Conservation (phyloP, 768 basidiomycete genomes). For the Boletus rubropictus region DNA sequence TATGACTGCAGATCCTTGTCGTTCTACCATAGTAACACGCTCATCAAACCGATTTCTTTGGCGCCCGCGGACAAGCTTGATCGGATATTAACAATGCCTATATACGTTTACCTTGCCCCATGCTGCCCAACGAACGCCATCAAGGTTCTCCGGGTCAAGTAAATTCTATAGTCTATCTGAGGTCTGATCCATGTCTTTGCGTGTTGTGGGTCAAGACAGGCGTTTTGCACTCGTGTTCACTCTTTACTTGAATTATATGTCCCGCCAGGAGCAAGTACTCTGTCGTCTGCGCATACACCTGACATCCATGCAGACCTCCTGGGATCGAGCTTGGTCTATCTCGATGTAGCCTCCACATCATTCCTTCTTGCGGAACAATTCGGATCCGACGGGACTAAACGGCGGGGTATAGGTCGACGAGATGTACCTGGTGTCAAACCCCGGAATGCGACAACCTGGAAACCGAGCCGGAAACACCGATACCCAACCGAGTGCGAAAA, state of each 20-base stretch:
- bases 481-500: not conserved
- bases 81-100: not conserved
- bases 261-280: not conserved
- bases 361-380: no score
- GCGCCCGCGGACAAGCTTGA: not conserved
- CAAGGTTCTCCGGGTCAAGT: not conserved
- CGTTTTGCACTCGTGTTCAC: not conserved
- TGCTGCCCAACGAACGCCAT: not conserved
- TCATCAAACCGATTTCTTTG: not conserved
- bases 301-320: no score
- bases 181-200: not conserved
- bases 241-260: not conserved
- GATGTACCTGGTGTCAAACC: conserved; percentile 60
- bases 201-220: not conserved
- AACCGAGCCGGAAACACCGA: conserved; percentile 37
- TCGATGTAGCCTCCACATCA: not conserved
- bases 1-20: not conserved
- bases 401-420: conserved; percentile 54
- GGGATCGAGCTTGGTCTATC: conserved; percentile 49
- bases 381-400: not conserved
- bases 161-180: not conserved
- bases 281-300: not conserved
- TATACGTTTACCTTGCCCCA: not conserved
- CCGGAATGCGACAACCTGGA: conserved; percentile 58
- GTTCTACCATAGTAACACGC: not conserved